Evolutionary conservation across 495 filamentous ascomycete genomes (phyloP).

Genomic region (Lophium mytilinum): DNA sequence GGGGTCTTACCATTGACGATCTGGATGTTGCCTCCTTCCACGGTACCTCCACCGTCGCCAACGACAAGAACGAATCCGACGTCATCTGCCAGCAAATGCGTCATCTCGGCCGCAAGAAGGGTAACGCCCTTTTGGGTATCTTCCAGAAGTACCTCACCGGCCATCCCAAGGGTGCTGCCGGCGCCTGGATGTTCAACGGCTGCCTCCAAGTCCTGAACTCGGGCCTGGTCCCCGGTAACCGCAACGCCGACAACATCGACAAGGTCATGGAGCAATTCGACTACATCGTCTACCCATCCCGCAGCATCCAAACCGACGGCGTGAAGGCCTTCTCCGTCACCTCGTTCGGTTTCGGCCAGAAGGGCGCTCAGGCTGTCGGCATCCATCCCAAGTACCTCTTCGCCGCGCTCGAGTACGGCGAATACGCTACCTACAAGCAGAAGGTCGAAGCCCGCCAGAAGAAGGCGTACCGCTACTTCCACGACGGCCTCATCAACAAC

Average conservation of each 20-base stretch:
- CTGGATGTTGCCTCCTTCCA: conserved; percentile 95
- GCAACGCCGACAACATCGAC: conserved; percentile 97
- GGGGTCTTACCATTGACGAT: conserved; percentile 97
- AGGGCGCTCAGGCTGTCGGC: conserved; percentile 94
- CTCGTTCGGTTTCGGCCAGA: conserved; percentile 98
- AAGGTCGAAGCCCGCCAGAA: conserved; percentile 92
- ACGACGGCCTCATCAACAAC: conserved; percentile 95
- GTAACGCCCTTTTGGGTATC: conserved; percentile 91
- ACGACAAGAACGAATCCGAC: conserved; percentile 99
- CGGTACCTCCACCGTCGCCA: conserved; percentile 94
- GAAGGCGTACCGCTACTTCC: conserved; percentile 96
- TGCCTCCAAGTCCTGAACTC: conserved; percentile 89
- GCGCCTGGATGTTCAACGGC: conserved; percentile 99
- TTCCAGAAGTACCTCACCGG: conserved; percentile 99
- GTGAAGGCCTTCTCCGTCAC: conserved; percentile 98
- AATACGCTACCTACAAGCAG: conserved; percentile 70
- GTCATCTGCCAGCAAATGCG: conserved; percentile 94
- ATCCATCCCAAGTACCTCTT: conserved; percentile 95
- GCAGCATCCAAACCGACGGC: conserved; percentile 93
- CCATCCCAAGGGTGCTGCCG: conserved; percentile 97
- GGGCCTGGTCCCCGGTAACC: conserved; percentile 91
- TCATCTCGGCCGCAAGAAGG: conserved; percentile 90
- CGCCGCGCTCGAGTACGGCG: conserved; percentile 80
- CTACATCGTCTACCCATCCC: conserved; percentile 93
- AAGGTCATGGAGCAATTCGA: conserved; percentile 94